Base-by-base conservation (phyloP, 768 basidiomycete genomes). In the Multifurca ochricompacta region DNA sequence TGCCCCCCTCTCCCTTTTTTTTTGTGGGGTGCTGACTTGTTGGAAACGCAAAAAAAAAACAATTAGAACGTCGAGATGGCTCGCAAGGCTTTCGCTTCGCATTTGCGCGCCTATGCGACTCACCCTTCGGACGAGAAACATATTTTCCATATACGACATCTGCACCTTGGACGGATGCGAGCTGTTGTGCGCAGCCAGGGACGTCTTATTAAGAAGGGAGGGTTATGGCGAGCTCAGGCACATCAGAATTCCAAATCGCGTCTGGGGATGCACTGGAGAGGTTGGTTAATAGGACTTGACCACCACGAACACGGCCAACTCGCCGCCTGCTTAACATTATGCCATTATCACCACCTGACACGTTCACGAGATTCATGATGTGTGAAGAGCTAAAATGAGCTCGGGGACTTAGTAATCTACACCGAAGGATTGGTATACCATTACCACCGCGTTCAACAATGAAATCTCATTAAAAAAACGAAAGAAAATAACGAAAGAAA, bases 61-160 rank as follows among this genome's bases (percentile, higher is more conserved):
- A n/a, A n/a, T n/a, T 56, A 98, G 96, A 85, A 94, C 64, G 74
- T 81, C 11, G 74, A 76, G 13, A 66, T 85, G 14, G 92, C 96
- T 16, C 81, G 90, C 27, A 85, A 78, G 62, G 96, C 93, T 0
- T 99, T 86, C 71, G 74, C 82, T 32, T 96, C 95, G 0, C 92
- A 95, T 68, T 83, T 97, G 74, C 81, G 95, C 50, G 96, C 96
- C 0, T 99, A 98, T 68, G 87, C 96, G 28, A 99, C 96, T 0
- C 96, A 99, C 70, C 94, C 96, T 0, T 79, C 87, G 14, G 83
- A 85, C 56, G 96, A 98, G 69, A 99, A 98, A 65, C 84, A 91
- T 60, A 90, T 98, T 48, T 99, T 99, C 74, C 94, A 98, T 69
- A 83, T 97, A 55, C 87, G 87, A 14, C 82, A 95, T 66, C 77